Conservation (phyloP, 805 yeast genomes). For the Metschnikowia orientalis region DNA sequence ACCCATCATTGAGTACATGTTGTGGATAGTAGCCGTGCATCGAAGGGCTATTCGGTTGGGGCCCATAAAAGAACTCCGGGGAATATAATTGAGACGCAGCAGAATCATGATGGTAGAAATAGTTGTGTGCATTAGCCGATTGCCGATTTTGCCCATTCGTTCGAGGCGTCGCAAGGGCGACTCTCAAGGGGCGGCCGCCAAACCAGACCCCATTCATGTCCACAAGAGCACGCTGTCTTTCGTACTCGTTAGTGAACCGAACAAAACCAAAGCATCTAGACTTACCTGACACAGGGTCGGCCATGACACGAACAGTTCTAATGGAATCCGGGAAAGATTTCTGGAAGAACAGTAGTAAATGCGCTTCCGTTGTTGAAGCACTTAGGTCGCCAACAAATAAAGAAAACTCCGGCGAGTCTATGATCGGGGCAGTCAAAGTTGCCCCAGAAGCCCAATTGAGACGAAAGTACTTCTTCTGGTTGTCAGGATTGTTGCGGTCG, state of each 20-base stretch:
- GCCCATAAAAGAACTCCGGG: background rate
- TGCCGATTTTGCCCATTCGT: conserved; percentile 22
- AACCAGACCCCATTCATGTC: conserved; percentile 81
- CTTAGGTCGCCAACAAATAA: conserved; percentile 80
- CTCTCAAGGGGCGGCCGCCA: conserved; percentile 72
- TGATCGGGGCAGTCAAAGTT: conserved; percentile 63
- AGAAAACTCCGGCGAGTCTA: conserved; percentile 72
- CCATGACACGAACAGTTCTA: conserved; percentile 80
- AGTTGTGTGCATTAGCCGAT: background rate
- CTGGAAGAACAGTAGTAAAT: conserved; percentile 67
- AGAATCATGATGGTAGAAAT: no score
- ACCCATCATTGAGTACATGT: conserved; percentile 2
- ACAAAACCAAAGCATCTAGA: conserved; percentile 81
- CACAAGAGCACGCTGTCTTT: conserved; percentile 59
- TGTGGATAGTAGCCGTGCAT: conserved; percentile 6
- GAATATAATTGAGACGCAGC: conserved; percentile 1
- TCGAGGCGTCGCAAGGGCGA: conserved; percentile 76
- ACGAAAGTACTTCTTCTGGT: conserved; percentile 59
- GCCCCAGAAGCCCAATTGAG: conserved; percentile 86
- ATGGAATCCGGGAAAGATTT: conserved; percentile 57
- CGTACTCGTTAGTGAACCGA: conserved; percentile 65
- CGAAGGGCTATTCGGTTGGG: no score
- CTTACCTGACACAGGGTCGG: conserved; percentile 74
- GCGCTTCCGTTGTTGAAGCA: conserved; percentile 77
- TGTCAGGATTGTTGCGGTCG: conserved; percentile 39